Conservation (phyloP, 2,329 filamentous ascomycete genomes). For the Calonectria pseudoreteaudii region DNA sequence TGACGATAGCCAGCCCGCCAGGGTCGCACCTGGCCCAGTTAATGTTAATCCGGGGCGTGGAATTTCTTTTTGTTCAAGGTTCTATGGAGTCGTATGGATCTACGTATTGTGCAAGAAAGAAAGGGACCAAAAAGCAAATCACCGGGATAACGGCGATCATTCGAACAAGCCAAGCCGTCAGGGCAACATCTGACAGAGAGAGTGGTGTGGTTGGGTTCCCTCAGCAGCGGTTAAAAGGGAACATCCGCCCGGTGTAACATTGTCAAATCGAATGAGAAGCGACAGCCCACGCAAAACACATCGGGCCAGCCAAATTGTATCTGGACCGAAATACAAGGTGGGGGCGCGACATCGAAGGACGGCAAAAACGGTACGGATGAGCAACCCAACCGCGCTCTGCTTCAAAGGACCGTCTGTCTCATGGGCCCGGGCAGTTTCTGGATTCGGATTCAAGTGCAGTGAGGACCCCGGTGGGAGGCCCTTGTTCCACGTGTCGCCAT, state of each 20-base stretch:
- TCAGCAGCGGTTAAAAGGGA: constrained; percentile 11
- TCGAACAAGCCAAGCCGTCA: background rate
- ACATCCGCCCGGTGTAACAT: constrained; percentile 8
- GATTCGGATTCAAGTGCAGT: constrained; percentile 35
- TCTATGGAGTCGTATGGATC: constrained; percentile 2
- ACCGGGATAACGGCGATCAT: background rate
- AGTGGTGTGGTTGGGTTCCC: background rate
- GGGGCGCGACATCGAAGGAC: background rate
- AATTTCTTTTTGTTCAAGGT: constrained; percentile 3
- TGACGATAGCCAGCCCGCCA: constrained; percentile 18
- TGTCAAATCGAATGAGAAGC: background rate
- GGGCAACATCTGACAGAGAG: background rate
- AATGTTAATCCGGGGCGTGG: constrained; percentile 16
- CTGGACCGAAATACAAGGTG: background rate
- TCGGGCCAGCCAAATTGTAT: background rate
- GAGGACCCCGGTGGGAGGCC: constrained; percentile 23
- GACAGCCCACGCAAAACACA: background rate
- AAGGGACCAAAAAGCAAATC: background rate
- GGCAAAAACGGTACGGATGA: background rate
- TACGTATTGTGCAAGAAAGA: background rate
- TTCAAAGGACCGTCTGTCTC: constrained; percentile 24
- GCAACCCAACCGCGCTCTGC: background rate
- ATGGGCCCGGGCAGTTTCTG: constrained; percentile 25
- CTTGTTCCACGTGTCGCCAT: constrained; percentile 28
- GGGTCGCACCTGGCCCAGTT: constrained; percentile 15